Percentiles rank a stretch among this genome's conserved stretches.
phyloP scores from a whole-genome alignment of 179 eudicot species.

The Nepenthes alata region DNA sequence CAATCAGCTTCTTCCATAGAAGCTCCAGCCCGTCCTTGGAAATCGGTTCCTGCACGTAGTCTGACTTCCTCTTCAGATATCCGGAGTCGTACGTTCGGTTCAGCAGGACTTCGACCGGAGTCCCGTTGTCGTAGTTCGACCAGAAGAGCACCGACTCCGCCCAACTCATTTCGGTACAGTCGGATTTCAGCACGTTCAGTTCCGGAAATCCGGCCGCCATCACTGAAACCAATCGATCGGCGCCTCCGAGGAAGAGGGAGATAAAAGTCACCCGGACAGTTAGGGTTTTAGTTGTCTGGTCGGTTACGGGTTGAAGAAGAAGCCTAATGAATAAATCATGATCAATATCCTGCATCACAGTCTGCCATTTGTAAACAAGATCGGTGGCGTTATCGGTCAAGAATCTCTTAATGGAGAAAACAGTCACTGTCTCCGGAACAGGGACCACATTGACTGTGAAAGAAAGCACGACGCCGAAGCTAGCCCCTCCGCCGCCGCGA shows the following conservation, averaged over 20 bases:
- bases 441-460: constrained; percentile 13
- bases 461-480: constrained; percentile 17
- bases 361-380: constrained; percentile 16
- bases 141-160: constrained; percentile 14
- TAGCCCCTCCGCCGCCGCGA: constrained; percentile 24
- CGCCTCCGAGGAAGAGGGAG: constrained; percentile 12
- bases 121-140: background rate
- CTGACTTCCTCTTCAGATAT: constrained; percentile 18
- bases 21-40: background rate
- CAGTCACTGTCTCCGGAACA: constrained; percentile 9
- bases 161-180: constrained; percentile 27
- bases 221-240: constrained; percentile 4
- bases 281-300: background rate
- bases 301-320: constrained; percentile 2
- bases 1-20: constrained; percentile 12
- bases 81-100: background rate
- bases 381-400: constrained; percentile 2
- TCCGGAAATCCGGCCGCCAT: constrained; percentile 12
- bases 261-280: constrained; percentile 10
- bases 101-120: background rate
- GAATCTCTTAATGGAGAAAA: background rate
- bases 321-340: constrained; percentile 11
- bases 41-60: constrained; percentile 13
- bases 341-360: constrained; percentile 10
- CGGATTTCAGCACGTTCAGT: constrained; percentile 7